Base-by-base conservation (phyloP, 2,329 filamentous ascomycete species). In the Ceratocystiopsis sp. region DNA sequence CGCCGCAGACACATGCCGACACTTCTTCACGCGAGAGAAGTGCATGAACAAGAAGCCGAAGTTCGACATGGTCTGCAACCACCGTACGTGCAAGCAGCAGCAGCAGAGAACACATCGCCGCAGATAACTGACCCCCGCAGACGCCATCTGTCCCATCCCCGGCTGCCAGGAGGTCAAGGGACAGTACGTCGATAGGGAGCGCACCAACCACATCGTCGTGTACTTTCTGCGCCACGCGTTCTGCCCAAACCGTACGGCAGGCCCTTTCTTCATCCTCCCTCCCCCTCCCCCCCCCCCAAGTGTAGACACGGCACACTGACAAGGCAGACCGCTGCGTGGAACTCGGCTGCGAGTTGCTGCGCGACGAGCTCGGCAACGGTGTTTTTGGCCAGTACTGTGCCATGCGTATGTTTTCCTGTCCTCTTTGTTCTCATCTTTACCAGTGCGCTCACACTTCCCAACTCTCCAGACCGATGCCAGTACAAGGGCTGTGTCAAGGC, bases 1-100 rank as follows among this genome's bases (percentile, higher is more conserved):
- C 15, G 33, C 15, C 33, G 33, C 37, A 50, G 48, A 50, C 39
- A 50, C 48, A 1, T 50, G 48, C 41, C 37, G 41, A 2, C 47
- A 38, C 39, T 50, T 50, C 34, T 50, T 46, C 13, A 33, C 42
- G 3, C 13, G 25, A 3, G 41, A 45, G 11, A 1, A 10, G 4
- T 50, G 48, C 42, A 12, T 1, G 13, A 18, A n/a, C 40, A 45
- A 47, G 25, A 49, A 49, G 39, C 16, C 21, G 11, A 9, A 0
- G 3, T 25, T 29, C 8, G 45, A 46, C 13, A 16, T 35, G 1
- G n/a, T 46, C 4, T 50, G 48, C 44, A 43, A 46, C 33, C 17
- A 32, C 2, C 47, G 46, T 48, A 36, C 3, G 43, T 41, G 21
- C 19, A 33, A 21, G 4, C 4, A 8, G 32, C 5, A 34, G 5